These are phyloP conservation scores for Thamnidium elegans DNA, from an alignment of 192 early-diverging fungal species.

Conservation along the genomic window DNA sequence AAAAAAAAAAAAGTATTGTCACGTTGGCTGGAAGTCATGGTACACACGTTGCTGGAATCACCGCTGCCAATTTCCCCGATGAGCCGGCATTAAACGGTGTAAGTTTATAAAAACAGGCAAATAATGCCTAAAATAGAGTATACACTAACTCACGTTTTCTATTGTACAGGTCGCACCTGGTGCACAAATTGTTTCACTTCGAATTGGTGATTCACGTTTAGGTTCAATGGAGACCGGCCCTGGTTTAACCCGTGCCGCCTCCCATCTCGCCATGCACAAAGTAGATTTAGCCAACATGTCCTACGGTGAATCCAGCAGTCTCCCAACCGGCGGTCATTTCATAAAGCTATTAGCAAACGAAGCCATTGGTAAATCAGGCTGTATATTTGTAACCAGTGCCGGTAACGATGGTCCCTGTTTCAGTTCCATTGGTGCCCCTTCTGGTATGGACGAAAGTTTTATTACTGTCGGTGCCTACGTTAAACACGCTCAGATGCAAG, in stretches of 20 bases:
- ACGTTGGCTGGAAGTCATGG: slow-evolving; percentile 81
- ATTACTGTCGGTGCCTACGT: slow-evolving; percentile 93
- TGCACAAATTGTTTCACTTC: slow-evolving; percentile 90
- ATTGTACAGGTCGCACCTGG: slow-evolving; percentile 79
- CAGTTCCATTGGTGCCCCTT: slow-evolving; percentile 82
- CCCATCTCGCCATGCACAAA: slow-evolving; percentile 63
- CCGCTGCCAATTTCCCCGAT: slow-evolving; percentile 85
- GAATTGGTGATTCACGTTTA: slow-evolving; percentile 77
- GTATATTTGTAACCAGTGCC: slow-evolving; percentile 84
- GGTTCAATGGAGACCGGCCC: slow-evolving; percentile 80
- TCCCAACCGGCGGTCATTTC: slow-evolving; percentile 76
- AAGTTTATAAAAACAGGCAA: slow-evolving; percentile 2
- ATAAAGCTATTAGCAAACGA: slow-evolving; percentile 76
- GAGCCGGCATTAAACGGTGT: slow-evolving; percentile 83
- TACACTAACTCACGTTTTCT: too few species aligned
- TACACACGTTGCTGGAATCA: slow-evolving; percentile 93
- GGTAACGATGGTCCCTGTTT: slow-evolving; percentile 93
- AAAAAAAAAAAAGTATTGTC: slow-evolving; percentile 59
- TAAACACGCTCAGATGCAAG: slow-evolving; percentile 77
- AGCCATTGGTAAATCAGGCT: slow-evolving; percentile 77
- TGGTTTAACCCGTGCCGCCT: slow-evolving; percentile 78
- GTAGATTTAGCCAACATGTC: slow-evolving; percentile 83
- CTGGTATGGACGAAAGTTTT: slow-evolving; percentile 67
- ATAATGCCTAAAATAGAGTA: too few species aligned
- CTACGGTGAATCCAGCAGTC: slow-evolving; percentile 79